Conservation (phyloP, 2,329 filamentous ascomycete genomes). For the Fusarium oxysporum region DNA sequence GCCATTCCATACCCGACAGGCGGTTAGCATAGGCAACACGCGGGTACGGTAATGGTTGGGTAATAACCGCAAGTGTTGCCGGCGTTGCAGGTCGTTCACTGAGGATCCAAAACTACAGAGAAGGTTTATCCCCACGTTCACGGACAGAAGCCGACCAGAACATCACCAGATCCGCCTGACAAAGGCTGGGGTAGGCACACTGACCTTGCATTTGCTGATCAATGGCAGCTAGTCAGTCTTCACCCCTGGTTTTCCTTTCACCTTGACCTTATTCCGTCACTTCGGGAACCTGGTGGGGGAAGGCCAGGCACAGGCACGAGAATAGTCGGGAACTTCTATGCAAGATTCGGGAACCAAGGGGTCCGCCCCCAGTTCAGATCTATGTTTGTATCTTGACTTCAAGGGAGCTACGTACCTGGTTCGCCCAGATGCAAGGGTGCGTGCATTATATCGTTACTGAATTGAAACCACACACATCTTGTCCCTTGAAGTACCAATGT, state of each 20-base stretch:
- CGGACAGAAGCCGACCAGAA: slow-evolving; percentile 31
- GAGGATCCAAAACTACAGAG: slow-evolving; percentile 1
- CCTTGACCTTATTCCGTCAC: slow-evolving; percentile 21
- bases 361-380: slow-evolving; percentile 39
- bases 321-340: slow-evolving; percentile 27
- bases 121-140: slow-evolving; percentile 14
- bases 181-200: slow-evolving; percentile 14
- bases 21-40: slow-evolving; percentile 45
- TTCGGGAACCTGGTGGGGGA: slow-evolving; percentile 9
- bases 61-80: slow-evolving; percentile 27
- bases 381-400: slow-evolving; percentile 20
- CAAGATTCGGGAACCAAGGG: slow-evolving; percentile 39
- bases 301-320: slow-evolving; percentile 28
- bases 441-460: not conserved
- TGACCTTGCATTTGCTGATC: slow-evolving; percentile 26
- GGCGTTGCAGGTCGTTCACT: slow-evolving; percentile 17
- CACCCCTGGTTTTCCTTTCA: slow-evolving; percentile 18
- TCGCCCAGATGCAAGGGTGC: not conserved
- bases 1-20: slow-evolving; percentile 18
- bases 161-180: slow-evolving; percentile 13
- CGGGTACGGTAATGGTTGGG: slow-evolving; percentile 40
- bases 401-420: slow-evolving; percentile 4
- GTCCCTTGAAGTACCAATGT: not conserved
- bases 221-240: slow-evolving; percentile 9
- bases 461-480: not conserved